Percentiles rank a stretch among this genome's conserved stretches.
Evolutionary conservation across 1,284 basidiomycete genomes (phyloP).

Genomic region (Ganoderma multipileum): DNA sequence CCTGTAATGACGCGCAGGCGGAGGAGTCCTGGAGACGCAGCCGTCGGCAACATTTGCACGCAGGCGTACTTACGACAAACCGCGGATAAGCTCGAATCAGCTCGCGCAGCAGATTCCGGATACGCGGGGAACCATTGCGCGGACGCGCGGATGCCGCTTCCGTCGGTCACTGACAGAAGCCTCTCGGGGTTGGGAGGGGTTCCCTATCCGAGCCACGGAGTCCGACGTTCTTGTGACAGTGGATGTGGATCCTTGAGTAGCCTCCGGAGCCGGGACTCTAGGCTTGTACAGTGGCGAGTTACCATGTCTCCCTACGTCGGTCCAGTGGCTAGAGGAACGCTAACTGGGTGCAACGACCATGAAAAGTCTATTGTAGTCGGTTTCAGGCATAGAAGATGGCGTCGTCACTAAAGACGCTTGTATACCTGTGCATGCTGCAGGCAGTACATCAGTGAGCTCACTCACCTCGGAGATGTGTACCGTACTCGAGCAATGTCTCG

Average conservation of each 20-base stretch:
- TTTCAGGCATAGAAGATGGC: background rate
- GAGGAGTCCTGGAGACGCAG: background rate
- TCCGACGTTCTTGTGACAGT: background rate
- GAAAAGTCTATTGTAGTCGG: slow-evolving; percentile 21
- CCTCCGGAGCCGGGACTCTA: background rate
- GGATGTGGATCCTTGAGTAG: background rate
- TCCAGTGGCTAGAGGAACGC: background rate
- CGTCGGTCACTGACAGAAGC: slow-evolving; percentile 1
- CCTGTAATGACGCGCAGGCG: background rate
- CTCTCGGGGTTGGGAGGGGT: background rate
- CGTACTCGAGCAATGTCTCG: background rate
- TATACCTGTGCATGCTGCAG: background rate
- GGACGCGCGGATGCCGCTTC: background rate
- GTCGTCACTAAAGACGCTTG: background rate
- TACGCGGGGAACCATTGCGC: background rate
- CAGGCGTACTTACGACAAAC: background rate
- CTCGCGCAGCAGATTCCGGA: background rate
- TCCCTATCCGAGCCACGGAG: background rate
- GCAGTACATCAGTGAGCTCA: background rate
- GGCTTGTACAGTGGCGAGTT: background rate
- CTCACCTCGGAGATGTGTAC: background rate
- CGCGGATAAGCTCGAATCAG: background rate
- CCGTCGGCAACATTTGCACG: background rate
- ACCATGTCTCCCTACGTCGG: background rate
- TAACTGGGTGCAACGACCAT: background rate